Evolutionary conservation across 129 eudicot genomes (phyloP).

Genomic region (Helianthus tuberosus): DNA sequence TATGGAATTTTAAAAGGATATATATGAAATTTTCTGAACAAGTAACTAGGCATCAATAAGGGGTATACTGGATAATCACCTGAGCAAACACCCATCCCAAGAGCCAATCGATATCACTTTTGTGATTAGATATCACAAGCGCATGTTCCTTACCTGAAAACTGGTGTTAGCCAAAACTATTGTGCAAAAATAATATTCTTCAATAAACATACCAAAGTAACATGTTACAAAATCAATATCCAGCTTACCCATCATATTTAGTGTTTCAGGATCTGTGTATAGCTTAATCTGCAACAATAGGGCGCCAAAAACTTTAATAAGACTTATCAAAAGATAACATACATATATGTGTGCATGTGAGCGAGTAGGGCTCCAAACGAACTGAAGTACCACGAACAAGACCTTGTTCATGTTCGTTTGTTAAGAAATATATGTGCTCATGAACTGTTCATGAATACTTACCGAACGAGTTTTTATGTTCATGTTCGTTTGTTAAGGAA

Average conservation of each 20-base stretch:
- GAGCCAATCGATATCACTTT: constrained; percentile 98
- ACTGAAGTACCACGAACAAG: too few relatives aligned
- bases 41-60: constrained; percentile 2
- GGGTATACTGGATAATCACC: constrained; percentile 41
- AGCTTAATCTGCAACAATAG: constrained; percentile 63
- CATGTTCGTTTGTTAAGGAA: too few relatives aligned
- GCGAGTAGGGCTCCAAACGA: too few relatives aligned
- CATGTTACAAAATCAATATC: constrained; percentile 13
- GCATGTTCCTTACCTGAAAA: constrained; percentile 91
- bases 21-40: neutral
- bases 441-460: too few relatives aligned
- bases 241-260: constrained; percentile 74
- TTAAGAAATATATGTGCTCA: too few relatives aligned
- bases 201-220: constrained; percentile 6
- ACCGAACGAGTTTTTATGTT: too few relatives aligned
- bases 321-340: neutral
- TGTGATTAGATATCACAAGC: constrained; percentile 82
- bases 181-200: constrained; percentile 16
- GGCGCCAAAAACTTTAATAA: constrained; percentile 2
- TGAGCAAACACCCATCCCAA: constrained; percentile 98
- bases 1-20: too few relatives aligned
- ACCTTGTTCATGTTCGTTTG: too few relatives aligned
- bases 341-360: too few relatives aligned
- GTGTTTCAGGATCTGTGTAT: constrained; percentile 72
- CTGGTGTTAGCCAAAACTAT: neutral